A percentile compares a stretch with the other conserved stretches of the same genome.
phyloP scores from a whole-genome alignment of 2,329 filamentous ascomycete genomes.

The Blastomyces emzantsi region DNA sequence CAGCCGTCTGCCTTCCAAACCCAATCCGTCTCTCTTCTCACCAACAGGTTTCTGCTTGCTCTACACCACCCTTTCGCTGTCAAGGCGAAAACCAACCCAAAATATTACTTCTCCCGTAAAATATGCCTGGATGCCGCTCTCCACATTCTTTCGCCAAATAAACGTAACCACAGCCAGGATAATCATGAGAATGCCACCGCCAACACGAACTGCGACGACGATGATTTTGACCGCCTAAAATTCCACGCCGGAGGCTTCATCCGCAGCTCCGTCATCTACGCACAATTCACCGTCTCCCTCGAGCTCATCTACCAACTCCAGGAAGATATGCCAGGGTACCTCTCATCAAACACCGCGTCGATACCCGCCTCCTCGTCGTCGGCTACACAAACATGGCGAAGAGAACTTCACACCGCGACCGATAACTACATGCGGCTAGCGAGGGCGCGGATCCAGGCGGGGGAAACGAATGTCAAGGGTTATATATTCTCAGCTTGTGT shows the following conservation, averaged over 20 bases:
- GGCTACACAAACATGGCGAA: conserved; percentile 7
- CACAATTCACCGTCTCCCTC: conserved; percentile 11
- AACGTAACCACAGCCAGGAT: neutral
- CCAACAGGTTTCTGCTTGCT: conserved; percentile 13
- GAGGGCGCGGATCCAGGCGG: conserved; percentile 9
- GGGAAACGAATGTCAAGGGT: conserved; percentile 16
- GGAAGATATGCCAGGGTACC: conserved; percentile 9
- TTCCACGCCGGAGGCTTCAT: conserved; percentile 10
- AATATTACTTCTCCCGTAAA: conserved; percentile 13
- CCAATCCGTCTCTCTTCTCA: conserved; percentile 12
- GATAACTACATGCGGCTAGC: conserved; percentile 9
- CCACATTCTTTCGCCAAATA: conserved; percentile 7
- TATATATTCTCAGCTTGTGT: conserved; percentile 9
- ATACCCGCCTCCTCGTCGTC: neutral
- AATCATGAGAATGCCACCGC: neutral
- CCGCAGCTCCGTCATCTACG: conserved; percentile 10
- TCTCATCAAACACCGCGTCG: neutral
- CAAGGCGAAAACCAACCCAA: conserved; percentile 10
- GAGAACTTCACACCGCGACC: conserved; percentile 9
- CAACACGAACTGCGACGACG: neutral
- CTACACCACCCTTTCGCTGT: conserved; percentile 14
- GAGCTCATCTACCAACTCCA: conserved; percentile 13
- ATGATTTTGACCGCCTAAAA: conserved; percentile 10
- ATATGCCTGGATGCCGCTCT: conserved; percentile 10
- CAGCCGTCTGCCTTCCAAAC: conserved; percentile 9